These are phyloP conservation scores for Phytopythium delawarense DNA, from an alignment of 352 stramenopile species.

Conservation along the genomic window DNA sequence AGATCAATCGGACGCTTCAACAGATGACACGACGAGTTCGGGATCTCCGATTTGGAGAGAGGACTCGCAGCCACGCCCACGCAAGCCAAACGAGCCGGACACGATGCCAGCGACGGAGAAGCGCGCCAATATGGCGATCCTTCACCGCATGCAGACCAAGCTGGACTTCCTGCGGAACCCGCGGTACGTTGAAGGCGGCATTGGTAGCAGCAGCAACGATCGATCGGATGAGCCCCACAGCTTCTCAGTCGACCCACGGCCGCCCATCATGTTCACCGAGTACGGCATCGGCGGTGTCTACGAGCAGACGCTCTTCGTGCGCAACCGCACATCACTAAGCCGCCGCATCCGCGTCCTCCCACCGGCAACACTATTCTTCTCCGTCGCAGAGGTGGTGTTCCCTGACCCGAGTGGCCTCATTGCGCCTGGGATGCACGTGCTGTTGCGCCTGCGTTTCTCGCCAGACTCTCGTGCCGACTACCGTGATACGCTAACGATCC, in stretches of 20 bases:
- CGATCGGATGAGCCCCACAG: constrained; percentile 5
- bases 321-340: constrained; percentile 53
- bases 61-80: neutral
- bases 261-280: constrained; percentile 52
- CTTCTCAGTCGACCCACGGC: constrained; percentile 49
- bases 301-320: constrained; percentile 61
- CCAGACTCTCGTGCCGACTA: constrained; percentile 77
- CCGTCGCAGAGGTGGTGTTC: constrained; percentile 44
- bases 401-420: constrained; percentile 42
- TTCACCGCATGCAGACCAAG: constrained; percentile 74
- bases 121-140: constrained; percentile 61
- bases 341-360: constrained; percentile 60
- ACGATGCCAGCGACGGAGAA: constrained; percentile 64
- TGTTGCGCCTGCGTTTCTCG: constrained; percentile 53
- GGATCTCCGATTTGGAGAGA: constrained; percentile 1
- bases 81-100: neutral
- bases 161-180: constrained; percentile 73
- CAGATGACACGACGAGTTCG: neutral
- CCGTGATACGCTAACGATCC: constrained; percentile 50
- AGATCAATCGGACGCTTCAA: neutral
- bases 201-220: neutral
- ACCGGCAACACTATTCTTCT: constrained; percentile 61
- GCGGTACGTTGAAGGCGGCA: constrained; percentile 21
- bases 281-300: constrained; percentile 78
- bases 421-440: constrained; percentile 65